These are phyloP conservation scores for Pisolithus microcarpus DNA, from an alignment of 768 basidiomycete genomes.

Conservation along the genomic window DNA sequence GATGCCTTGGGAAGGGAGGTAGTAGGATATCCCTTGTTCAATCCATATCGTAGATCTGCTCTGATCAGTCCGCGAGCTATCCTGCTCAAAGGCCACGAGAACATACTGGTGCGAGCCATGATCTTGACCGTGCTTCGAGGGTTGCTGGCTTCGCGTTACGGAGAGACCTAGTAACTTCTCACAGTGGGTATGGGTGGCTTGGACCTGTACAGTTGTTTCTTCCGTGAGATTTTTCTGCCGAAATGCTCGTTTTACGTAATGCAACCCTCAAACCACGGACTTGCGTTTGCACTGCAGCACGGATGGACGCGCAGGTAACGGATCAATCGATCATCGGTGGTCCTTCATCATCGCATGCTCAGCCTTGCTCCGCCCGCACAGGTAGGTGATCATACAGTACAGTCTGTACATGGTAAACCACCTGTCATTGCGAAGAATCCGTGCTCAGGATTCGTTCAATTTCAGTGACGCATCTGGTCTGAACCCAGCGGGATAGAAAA, in stretches of 20 bases:
- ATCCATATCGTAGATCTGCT: slow-evolving; percentile 76
- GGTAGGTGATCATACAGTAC: background rate
- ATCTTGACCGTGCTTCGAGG: slow-evolving; percentile 46
- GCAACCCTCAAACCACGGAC: too few relatives aligned
- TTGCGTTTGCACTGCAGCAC: too few relatives aligned
- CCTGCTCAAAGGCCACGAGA: background rate
- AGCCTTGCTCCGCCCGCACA: background rate
- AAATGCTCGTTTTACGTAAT: too few relatives aligned
- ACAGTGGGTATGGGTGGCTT: slow-evolving; percentile 43
- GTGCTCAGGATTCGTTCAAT: background rate
- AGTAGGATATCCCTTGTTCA: slow-evolving; percentile 85
- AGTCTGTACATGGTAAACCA: background rate
- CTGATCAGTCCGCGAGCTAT: slow-evolving; percentile 7
- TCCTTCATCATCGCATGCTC: background rate
- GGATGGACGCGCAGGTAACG: background rate
- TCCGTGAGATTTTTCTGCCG: background rate
- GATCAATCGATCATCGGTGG: background rate
- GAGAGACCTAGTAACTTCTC: slow-evolving; percentile 6
- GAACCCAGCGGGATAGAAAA: too few relatives aligned
- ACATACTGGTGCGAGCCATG: slow-evolving; percentile 78
- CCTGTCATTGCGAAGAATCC: background rate
- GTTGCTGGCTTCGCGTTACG: slow-evolving; percentile 13
- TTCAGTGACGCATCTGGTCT: too few relatives aligned
- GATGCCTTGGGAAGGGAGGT: slow-evolving; percentile 69
- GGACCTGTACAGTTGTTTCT: slow-evolving; percentile 49